Percentiles rank a stretch among this genome's conserved stretches.
phyloP scores from a whole-genome alignment of 352 stramenopile genomes.

The Phytopythium chamaehyphon region DNA sequence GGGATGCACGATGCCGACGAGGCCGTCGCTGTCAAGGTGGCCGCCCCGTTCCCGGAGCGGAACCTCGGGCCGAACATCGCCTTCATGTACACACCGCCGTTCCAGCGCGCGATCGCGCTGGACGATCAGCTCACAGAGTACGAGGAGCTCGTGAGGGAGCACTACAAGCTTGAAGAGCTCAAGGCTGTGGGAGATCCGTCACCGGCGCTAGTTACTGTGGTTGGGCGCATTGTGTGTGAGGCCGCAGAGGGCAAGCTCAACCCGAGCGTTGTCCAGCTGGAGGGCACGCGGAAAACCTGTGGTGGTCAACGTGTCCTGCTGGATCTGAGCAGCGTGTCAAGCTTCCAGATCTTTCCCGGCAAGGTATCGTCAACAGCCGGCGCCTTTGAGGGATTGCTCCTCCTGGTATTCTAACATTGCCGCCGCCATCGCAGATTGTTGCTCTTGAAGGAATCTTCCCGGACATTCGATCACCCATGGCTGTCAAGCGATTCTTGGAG shows the following conservation, averaged over 20 bases:
- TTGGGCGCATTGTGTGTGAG: conserved; percentile 81
- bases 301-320: conserved; percentile 76
- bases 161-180: conserved; percentile 58
- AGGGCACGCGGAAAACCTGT: conserved; percentile 79
- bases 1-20: conserved; percentile 12
- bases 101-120: conserved; percentile 68
- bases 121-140: conserved; percentile 78
- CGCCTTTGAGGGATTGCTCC: no score
- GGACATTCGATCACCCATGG: conserved; percentile 66
- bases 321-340: conserved; percentile 61
- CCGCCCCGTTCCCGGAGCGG: conserved; percentile 44
- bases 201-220: conserved; percentile 66
- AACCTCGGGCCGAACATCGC: conserved; percentile 52
- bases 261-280: conserved; percentile 72
- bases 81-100: conserved; percentile 86
- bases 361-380: conserved; percentile 62
- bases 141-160: conserved; percentile 63
- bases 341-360: conserved; percentile 77
- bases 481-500: conserved; percentile 75
- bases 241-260: conserved; percentile 83
- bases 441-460: conserved; percentile 71
- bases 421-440: conserved; percentile 74
- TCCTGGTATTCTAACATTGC: not conserved
- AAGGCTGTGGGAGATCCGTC: conserved; percentile 71
- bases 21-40: conserved; percentile 10